phyloP scores from a whole-genome alignment of 371 early-diverging fungal species.

The Lichtheimia hyalospora region DNA sequence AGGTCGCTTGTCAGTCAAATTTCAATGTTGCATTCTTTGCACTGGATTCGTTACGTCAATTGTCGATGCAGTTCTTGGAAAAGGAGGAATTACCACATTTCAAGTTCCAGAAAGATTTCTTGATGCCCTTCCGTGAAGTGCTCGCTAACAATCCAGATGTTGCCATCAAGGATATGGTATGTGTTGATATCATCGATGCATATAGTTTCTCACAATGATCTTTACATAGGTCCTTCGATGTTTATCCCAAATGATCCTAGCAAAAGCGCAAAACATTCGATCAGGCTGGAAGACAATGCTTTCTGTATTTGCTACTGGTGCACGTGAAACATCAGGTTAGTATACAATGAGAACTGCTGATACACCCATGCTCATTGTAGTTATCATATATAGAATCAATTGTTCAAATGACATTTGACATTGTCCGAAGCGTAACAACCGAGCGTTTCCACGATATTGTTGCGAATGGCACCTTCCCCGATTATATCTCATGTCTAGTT shows the following conservation, averaged over 20 bases:
- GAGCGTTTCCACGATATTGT: conserved; percentile 72
- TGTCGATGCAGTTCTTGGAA: conserved; percentile 94
- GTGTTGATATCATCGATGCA: neutral
- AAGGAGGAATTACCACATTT: conserved; percentile 93
- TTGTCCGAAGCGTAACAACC: conserved; percentile 61
- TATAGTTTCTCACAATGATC: neutral
- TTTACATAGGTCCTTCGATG: conserved; percentile 64
- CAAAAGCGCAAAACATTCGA: conserved; percentile 71
- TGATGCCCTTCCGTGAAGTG: conserved; percentile 89
- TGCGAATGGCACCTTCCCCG: conserved; percentile 72
- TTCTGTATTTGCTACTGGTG: conserved; percentile 78
- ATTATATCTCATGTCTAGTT: conserved; percentile 77
- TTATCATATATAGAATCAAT: conserved; percentile 45
- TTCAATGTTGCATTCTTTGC: conserved; percentile 88
- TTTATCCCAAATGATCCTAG: conserved; percentile 86
- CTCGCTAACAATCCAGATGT: conserved; percentile 74
- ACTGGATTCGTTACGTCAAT: conserved; percentile 88
- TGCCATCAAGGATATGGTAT: conserved; percentile 89
- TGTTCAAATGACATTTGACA: conserved; percentile 64
- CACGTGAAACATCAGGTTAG: conserved; percentile 66
- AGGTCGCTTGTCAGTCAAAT: conserved; percentile 86
- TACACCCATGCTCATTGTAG: neutral
- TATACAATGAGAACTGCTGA: neutral
- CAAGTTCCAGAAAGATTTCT: conserved; percentile 95
- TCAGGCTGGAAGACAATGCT: conserved; percentile 93